phyloP scores from a whole-genome alignment of 345 rosid genomes.

The Pugionium cornutum region DNA sequence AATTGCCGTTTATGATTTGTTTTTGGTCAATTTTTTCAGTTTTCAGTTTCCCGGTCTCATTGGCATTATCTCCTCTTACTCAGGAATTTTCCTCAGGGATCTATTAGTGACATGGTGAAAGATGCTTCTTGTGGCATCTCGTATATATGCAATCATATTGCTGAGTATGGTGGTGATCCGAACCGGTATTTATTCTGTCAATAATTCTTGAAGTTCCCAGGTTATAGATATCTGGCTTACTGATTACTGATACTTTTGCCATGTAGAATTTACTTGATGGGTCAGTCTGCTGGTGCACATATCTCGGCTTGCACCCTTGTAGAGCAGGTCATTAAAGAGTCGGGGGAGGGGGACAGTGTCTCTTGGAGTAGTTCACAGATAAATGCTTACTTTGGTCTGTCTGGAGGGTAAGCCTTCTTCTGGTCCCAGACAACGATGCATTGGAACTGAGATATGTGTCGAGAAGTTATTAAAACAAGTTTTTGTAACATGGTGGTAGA shows the following conservation, averaged over 20 bases:
- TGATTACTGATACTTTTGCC: slow-evolving; percentile 27
- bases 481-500: slow-evolving; percentile 1
- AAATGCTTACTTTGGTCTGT: slow-evolving; percentile 84
- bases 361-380: slow-evolving; percentile 88
- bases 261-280: slow-evolving; percentile 85
- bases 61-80: slow-evolving; percentile 23
- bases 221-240: slow-evolving; percentile 18
- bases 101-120: slow-evolving; percentile 86
- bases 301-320: slow-evolving; percentile 85
- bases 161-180: slow-evolving; percentile 94
- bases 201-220: slow-evolving; percentile 8
- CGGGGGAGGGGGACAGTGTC: slow-evolving; percentile 64
- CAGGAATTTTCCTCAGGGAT: slow-evolving; percentile 98
- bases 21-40: neutral
- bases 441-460: slow-evolving; percentile 12
- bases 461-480: neutral
- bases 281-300: slow-evolving; percentile 99
- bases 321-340: slow-evolving; percentile 92
- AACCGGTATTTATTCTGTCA: slow-evolving; percentile 51
- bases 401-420: slow-evolving; percentile 75
- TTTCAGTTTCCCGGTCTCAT: slow-evolving; percentile 10
- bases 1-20: neutral
- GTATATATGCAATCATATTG: slow-evolving; percentile 72
- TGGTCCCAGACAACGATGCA: neutral
- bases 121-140: slow-evolving; percentile 95